phyloP scores from a whole-genome alignment of 768 basidiomycete species.

The Lactarius evosmus region DNA sequence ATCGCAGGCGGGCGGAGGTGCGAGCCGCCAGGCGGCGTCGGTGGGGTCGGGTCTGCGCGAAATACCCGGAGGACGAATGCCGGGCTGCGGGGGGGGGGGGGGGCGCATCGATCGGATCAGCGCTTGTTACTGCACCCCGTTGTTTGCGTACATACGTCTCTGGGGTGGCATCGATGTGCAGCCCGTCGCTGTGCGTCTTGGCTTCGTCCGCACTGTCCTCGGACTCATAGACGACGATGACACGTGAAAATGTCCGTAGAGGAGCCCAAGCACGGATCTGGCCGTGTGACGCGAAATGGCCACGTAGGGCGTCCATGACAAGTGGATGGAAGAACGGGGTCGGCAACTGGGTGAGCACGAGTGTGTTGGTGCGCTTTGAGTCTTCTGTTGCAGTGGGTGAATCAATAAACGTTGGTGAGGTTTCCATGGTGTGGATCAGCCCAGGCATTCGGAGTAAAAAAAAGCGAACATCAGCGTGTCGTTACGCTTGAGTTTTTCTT shows the following conservation, averaged over 20 bases:
- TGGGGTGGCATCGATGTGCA: constrained; percentile 53
- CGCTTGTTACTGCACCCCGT: too few species aligned
- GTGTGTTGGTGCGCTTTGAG: constrained; percentile 66
- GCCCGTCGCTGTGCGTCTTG: constrained; percentile 61
- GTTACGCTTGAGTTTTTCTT: too few species aligned
- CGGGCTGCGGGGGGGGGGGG: constrained; percentile 37
- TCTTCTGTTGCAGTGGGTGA: constrained; percentile 18
- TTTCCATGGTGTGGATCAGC: constrained; percentile 13
- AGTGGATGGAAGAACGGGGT: constrained; percentile 71
- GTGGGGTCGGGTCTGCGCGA: constrained; percentile 67
- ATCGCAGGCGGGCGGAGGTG: constrained; percentile 68
- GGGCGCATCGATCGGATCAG: constrained; percentile 8
- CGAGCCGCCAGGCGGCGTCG: constrained; percentile 30
- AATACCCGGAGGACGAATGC: constrained; percentile 61
- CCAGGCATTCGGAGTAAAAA: constrained; percentile 18
- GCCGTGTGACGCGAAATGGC: constrained; percentile 77
- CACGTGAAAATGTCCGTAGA: constrained; percentile 72
- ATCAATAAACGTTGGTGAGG: constrained; percentile 10
- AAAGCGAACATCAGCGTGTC: neutral
- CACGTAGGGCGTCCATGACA: constrained; percentile 59
- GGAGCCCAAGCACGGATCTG: constrained; percentile 90
- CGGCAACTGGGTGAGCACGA: constrained; percentile 78
- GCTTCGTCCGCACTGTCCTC: constrained; percentile 65
- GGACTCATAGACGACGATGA: constrained; percentile 72
- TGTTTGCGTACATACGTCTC: constrained; percentile 42